These are phyloP conservation scores for Hypsizygus ulmarius DNA, from an alignment of 1,284 basidiomycete species.

Conservation along the genomic window DNA sequence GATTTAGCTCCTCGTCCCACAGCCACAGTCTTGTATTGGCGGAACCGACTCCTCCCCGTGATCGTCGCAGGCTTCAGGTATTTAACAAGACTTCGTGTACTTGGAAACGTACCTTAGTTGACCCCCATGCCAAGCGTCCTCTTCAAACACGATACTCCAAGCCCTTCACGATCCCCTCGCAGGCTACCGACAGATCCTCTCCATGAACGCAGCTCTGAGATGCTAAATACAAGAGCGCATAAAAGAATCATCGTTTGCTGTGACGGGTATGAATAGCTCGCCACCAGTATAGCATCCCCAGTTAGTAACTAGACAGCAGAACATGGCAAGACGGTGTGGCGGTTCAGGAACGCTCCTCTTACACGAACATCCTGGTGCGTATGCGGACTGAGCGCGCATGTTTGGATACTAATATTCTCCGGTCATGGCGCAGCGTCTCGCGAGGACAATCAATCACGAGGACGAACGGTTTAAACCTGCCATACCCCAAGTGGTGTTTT, in stretches of 20 bases:
- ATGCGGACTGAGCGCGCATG: not conserved
- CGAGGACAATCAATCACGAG: slow-evolving; percentile 55
- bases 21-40: too few relatives aligned
- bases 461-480: slow-evolving; percentile 48
- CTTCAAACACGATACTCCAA: slow-evolving; percentile 14
- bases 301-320: slow-evolving; percentile 22
- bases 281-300: not conserved
- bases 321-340: slow-evolving; percentile 53
- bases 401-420: slow-evolving; percentile 3
- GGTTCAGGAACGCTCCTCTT: slow-evolving; percentile 46
- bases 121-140: too few relatives aligned
- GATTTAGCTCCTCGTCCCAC: too few relatives aligned
- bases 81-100: too few relatives aligned
- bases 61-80: not conserved
- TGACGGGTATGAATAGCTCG: slow-evolving; percentile 51
- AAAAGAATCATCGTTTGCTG: slow-evolving; percentile 53
- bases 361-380: slow-evolving; percentile 63
- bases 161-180: slow-evolving; percentile 25
- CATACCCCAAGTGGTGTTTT: slow-evolving; percentile 66
- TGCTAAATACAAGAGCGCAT: slow-evolving; percentile 5
- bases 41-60: not conserved
- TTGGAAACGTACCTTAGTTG: too few relatives aligned
- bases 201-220: slow-evolving; percentile 5
- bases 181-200: slow-evolving; percentile 15
- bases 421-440: slow-evolving; percentile 34